Base-by-base conservation (phyloP, 148 eudicot genomes). In the Rhododendron ovatum region DNA sequence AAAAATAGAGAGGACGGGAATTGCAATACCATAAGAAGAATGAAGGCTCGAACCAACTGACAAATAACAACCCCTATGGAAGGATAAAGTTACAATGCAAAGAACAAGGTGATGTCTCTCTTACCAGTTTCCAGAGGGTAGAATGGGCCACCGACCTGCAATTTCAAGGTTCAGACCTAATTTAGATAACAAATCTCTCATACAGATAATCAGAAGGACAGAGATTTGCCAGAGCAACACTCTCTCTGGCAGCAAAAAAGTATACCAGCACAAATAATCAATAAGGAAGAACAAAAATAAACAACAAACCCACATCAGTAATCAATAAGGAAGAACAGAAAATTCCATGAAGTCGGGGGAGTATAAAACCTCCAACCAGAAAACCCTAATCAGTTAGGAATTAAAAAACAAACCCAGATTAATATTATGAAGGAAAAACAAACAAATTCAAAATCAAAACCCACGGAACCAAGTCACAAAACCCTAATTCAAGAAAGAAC, bases 61-160 rank as follows among this genome's bases (percentile, higher is more conserved):
- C 14, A 43, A 77, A 39, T 24, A 75, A 77, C 51, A 41, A 20
- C 53, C 15, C 20, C 24, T 8, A 22, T 2, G 10, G 17, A 17
- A 35, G 30, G 30, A 37, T 15, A 26, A 75, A 9, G 22, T 1
- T 24, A 33, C 7, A 45, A 78, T 61, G 87, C 83, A 78, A 78
- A 94, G 78, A 93, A 88, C 28, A 33, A 57, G 1, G 33, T 85
- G 87, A 94, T 91, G 89, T 94, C 96, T 85, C 90, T 83, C 85
- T 94, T 87, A 28, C 94, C 96, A 57, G 96, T 94, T 69, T 73
- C 75, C 88, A 94, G 87, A 37, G 94, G 96, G 86, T 92, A 94
- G 86, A 89, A 94, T 12, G 94, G 96, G 33, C 96, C 94, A 45
- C 93, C 94, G 75, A 86, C 90, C 96, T 93, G 90, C 81, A 85